A percentile compares a stretch with the other conserved stretches of the same genome.
Evolutionary conservation across 441 rosid species (phyloP).

Genomic region (Erysimum pusillum): DNA sequence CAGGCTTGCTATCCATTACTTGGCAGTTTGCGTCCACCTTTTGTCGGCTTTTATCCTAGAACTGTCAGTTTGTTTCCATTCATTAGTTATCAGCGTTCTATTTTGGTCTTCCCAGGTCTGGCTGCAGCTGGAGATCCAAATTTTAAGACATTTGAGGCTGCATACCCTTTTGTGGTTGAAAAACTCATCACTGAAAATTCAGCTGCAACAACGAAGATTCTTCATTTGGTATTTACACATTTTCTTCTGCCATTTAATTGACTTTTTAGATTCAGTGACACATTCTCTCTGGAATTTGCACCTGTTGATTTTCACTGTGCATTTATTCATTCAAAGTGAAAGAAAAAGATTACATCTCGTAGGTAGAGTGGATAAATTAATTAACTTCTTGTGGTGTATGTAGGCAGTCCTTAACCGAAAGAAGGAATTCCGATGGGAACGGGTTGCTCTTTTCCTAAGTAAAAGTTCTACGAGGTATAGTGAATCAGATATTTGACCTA

Average conservation of each 20-base stretch:
- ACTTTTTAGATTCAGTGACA: constrained; percentile 11
- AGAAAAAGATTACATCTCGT: background rate
- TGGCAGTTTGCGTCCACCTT: constrained; percentile 1
- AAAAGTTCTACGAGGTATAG: constrained; percentile 73
- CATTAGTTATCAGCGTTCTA: constrained; percentile 22
- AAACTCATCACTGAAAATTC: constrained; percentile 87
- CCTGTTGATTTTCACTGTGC: constrained; percentile 13
- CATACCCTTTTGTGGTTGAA: constrained; percentile 85
- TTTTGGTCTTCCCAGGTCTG: constrained; percentile 67
- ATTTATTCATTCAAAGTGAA: background rate
- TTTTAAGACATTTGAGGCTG: constrained; percentile 89
- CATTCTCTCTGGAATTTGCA: background rate
- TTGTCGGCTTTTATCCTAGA: constrained; percentile 13
- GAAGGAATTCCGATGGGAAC: constrained; percentile 92
- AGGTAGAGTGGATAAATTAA: constrained; percentile 2
- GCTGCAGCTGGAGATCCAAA: constrained; percentile 81
- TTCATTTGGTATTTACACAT: constrained; percentile 67
- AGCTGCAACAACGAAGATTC: constrained; percentile 68
- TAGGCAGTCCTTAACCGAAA: constrained; percentile 82
- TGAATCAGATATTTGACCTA: constrained; percentile 8
- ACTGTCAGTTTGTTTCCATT: constrained; percentile 13
- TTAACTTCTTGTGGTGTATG: constrained; percentile 31
- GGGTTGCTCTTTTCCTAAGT: constrained; percentile 77
- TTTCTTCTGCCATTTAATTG: constrained; percentile 12
- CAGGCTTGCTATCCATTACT: constrained; percentile 21